Evolutionary conservation across 202 grass and related monocot species (phyloP), one percentile per base, ranked within the genome.

Genomic region (Setaria italica): DNA sequence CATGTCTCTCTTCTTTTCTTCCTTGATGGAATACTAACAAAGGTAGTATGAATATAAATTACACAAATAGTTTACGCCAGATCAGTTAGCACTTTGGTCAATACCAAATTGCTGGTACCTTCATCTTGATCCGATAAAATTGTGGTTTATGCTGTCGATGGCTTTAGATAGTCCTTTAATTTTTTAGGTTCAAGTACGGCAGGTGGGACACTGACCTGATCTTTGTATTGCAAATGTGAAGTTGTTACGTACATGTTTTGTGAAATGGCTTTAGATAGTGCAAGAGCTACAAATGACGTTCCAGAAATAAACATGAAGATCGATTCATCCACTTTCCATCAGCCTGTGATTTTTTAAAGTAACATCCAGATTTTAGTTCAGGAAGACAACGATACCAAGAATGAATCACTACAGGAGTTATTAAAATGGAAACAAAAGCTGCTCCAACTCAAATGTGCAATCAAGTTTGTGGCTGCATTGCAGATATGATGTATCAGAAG

Each of bases 81-180:
- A 8, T 84, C 60, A 30, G 12, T 16, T 19, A 70, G 71, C 82
- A 76, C 46, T 11, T 11, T 29, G 29, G 41, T 71, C 5, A 42
- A 9, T 64, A n/a, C 25, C 30, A 67, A 81, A 67, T 54, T 74
- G 30, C 45, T 42, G 42, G 7, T 83, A 12, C 79, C 4, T 80
- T 10, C 62, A 20, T 35, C 21, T 12, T 79, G 39, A 78, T 51
- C 59, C 42, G 47, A 32, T 47, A 16, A 9, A 63, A 33, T 60
- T 9, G 14, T 49, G 11, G 11, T 20, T 48, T 17, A 74, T 21
- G 34, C 21, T 49, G 35, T 29, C 10, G 7, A 49, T 46, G n/a
- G 32, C 37, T 58, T 66, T 39, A 39, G 37, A 39, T 39, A 39
- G 37, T 39, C 37, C 37, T 39, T 39, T 25, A 0, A 25, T 25